Base-by-base conservation (phyloP, 805 yeast species). In the Candida maltosa region DNA sequence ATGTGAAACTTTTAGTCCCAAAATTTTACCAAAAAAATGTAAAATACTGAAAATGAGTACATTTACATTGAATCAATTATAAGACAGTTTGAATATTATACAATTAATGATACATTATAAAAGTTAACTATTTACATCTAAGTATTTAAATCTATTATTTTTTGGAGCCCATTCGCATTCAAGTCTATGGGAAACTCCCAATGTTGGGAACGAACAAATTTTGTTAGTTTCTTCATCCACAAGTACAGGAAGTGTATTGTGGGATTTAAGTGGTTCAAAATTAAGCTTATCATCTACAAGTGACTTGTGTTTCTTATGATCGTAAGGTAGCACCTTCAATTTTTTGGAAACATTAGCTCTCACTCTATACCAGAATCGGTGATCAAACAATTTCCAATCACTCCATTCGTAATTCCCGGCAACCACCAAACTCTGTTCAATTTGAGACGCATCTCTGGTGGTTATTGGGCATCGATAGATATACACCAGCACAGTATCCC, bases 331-430 rank as follows among this genome's bases (percentile, higher is more conserved):
- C 9, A 51, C 22, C 14, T 34, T 17, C n/a, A 34, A 4, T 9
- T 37, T 15, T n/a, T n/a, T n/a, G n/a, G n/a, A n/a, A 38, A 28
- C 5, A 41, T 16, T 2, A 16, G 21, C 5, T 23, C 26, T 27
- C 8, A 2, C 7, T 17, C 58, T 35, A 15, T 69, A 35, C 72
- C 72, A 65, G 35, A 52, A 67, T 31, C 72, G 47, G 35, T 61
- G 53, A 38, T 71, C 76, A 42, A 59, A 71, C 2, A 61, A 40
- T 4, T 52, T 18, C 66, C 70, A 62, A 1, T 49, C 46, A n/a
- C 56, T 34, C 52, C 60, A 45, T 0, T 47, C 38, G 5, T 28
- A 16, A 17, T 17, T 26, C 10, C 10, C 11, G 12, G 33, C 14
- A 22, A 34, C 34, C 4, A 25, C 16, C 12, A 19, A 23, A 11